A percentile compares a stretch with the other conserved stretches of the same genome.
phyloP scores from a whole-genome alignment of 768 basidiomycete genomes.

The Stropharia rugosoannulata region DNA sequence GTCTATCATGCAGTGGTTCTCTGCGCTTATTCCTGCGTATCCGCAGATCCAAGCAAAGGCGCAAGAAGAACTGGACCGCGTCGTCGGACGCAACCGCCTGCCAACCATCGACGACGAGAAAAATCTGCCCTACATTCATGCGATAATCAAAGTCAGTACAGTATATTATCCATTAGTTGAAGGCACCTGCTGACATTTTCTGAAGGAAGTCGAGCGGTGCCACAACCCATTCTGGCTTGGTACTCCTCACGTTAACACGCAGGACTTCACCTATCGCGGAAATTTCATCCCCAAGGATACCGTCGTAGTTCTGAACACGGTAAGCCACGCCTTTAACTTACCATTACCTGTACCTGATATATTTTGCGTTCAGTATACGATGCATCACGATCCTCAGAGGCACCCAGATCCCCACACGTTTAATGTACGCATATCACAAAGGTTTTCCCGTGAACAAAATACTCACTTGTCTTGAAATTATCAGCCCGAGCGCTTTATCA shows the following conservation, averaged over 20 bases:
- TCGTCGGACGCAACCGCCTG: conserved; percentile 21
- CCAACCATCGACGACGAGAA: conserved; percentile 20
- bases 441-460: not conserved
- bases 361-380: conserved; percentile 27
- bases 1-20: conserved; percentile 38
- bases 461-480: no score
- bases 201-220: conserved; percentile 34
- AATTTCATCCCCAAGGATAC: conserved; percentile 40
- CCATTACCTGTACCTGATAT: not conserved
- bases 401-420: conserved; percentile 39
- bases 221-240: conserved; percentile 39
- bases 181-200: conserved; percentile 25
- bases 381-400: conserved; percentile 34
- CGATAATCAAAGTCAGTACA: conserved; percentile 23
- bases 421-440: conserved; percentile 17
- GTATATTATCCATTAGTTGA: conserved; percentile 14
- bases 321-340: conserved; percentile 11
- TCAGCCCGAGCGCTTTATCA: conserved; percentile 45
- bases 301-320: conserved; percentile 38
- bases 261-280: conserved; percentile 41
- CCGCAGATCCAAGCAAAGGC: conserved; percentile 22
- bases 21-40: conserved; percentile 32
- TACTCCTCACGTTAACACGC: conserved; percentile 36
- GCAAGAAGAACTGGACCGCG: conserved; percentile 25
- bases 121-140: conserved; percentile 22